These are phyloP conservation scores for Paramyrothecium sp. DNA, from an alignment of 2,329 filamentous ascomycete species.

Conservation along the genomic window DNA sequence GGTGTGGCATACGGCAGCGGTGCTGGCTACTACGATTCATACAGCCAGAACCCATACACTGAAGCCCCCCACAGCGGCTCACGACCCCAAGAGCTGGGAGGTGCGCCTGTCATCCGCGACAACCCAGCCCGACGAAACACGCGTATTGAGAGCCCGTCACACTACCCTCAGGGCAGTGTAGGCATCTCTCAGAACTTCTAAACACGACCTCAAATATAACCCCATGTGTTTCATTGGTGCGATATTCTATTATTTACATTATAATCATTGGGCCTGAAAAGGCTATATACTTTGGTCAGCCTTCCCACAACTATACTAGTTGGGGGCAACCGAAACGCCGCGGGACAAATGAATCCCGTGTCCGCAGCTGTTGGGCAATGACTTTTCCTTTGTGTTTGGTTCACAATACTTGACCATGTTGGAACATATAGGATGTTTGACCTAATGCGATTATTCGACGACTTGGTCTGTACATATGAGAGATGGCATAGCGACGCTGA, in stretches of 20 bases:
- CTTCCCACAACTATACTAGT: too few species aligned
- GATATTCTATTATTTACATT: too few species aligned
- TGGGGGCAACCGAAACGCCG: too few species aligned
- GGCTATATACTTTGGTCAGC: too few species aligned
- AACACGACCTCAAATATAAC: conserved; percentile 10
- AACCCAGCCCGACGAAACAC: conserved; percentile 91
- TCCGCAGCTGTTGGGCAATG: too few species aligned
- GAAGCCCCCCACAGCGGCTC: conserved; percentile 35
- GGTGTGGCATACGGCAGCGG: conserved; percentile 46
- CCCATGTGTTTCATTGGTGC: neutral
- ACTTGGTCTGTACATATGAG: conserved; percentile 23
- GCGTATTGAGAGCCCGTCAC: conserved; percentile 85
- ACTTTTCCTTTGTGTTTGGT: neutral
- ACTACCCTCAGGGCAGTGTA: conserved; percentile 88
- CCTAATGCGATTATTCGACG: conserved; percentile 20
- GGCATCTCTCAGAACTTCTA: conserved; percentile 98
- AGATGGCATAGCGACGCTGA: conserved; percentile 9
- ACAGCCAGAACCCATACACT: conserved; percentile 55
- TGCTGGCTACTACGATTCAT: conserved; percentile 57
- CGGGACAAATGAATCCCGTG: too few species aligned
- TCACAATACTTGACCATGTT: neutral
- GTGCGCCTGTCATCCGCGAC: conserved; percentile 85
- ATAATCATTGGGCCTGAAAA: too few species aligned
- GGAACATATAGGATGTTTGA: neutral
- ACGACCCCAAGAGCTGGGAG: conserved; percentile 41